Conservation (phyloP, 2,329 filamentous ascomycete genomes). For the Akanthomyces muscarius region DNA sequence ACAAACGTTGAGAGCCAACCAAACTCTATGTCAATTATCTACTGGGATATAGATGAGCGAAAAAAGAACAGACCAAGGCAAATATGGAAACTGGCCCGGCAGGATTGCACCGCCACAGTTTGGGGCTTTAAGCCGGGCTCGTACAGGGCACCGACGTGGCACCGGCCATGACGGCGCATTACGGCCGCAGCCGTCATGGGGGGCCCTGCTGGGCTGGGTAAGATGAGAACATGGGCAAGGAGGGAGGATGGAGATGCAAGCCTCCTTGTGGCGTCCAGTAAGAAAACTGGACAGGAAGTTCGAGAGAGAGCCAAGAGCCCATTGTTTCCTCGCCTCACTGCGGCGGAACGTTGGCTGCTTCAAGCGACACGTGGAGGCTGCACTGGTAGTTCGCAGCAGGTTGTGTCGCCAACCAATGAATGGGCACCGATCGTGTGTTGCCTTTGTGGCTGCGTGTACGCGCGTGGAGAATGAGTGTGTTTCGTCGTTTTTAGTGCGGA, state of each 20-base stretch:
- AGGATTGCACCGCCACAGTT: neutral
- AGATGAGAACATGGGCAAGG: neutral
- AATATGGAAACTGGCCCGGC: neutral
- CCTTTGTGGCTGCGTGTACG: neutral
- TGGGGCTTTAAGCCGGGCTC: neutral
- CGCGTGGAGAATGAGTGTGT: neutral
- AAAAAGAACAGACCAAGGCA: neutral
- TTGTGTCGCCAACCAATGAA: neutral
- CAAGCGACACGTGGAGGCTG: constrained; percentile 3
- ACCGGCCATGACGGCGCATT: neutral
- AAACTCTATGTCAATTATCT: neutral
- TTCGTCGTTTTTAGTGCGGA: constrained; percentile 3
- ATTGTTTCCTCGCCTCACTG: neutral
- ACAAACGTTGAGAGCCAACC: neutral
- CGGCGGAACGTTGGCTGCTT: neutral
- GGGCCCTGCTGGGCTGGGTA: neutral
- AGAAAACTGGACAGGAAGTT: neutral
- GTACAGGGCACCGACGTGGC: neutral
- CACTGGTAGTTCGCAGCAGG: neutral
- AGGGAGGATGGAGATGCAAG: neutral
- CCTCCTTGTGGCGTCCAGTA: neutral
- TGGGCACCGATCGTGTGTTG: neutral
- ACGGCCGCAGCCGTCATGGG: constrained; percentile 4
- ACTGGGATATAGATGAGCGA: neutral
- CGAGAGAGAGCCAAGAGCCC: neutral